Percentiles rank a stretch among this genome's conserved stretches.
Evolutionary conservation across 1,284 basidiomycete genomes (phyloP).

Genomic region (Puccinia hordei): DNA sequence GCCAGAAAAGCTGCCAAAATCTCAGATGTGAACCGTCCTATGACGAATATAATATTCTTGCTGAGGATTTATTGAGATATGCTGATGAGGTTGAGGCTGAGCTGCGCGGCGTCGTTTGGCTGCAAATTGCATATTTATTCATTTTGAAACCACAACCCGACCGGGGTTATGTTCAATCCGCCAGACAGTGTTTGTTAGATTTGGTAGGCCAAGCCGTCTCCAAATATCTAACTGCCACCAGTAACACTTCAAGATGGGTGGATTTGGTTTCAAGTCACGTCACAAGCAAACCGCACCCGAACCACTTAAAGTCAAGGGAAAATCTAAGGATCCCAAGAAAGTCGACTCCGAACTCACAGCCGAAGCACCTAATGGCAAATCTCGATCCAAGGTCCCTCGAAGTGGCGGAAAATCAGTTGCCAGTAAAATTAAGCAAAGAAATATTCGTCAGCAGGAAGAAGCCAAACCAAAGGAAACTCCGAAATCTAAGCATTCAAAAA

Average conservation of each 20-base stretch:
- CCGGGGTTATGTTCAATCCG: not conserved
- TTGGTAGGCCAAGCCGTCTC: too few species aligned
- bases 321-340: slow-evolving; percentile 1
- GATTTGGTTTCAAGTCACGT: slow-evolving; percentile 48
- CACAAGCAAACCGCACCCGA: slow-evolving; percentile 45
- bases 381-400: slow-evolving; percentile 36
- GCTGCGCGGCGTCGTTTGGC: not conserved
- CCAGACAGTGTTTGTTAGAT: not conserved
- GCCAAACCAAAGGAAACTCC: slow-evolving; percentile 51
- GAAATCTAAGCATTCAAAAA: slow-evolving; percentile 47
- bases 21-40: too few species aligned
- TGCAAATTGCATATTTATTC: slow-evolving; percentile 17
- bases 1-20: too few species aligned
- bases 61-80: too few species aligned
- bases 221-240: not conserved
- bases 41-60: too few species aligned
- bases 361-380: slow-evolving; percentile 7
- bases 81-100: too few species aligned
- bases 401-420: slow-evolving; percentile 50
- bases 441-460: slow-evolving; percentile 52
- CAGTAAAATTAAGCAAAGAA: slow-evolving; percentile 38
- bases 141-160: slow-evolving; percentile 13
- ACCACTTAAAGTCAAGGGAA: slow-evolving; percentile 5
- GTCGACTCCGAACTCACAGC: not conserved
- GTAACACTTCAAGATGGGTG: slow-evolving; percentile 43